Base-by-base conservation (phyloP, 2,329 filamentous ascomycete genomes). In the Microdochium paspali region DNA sequence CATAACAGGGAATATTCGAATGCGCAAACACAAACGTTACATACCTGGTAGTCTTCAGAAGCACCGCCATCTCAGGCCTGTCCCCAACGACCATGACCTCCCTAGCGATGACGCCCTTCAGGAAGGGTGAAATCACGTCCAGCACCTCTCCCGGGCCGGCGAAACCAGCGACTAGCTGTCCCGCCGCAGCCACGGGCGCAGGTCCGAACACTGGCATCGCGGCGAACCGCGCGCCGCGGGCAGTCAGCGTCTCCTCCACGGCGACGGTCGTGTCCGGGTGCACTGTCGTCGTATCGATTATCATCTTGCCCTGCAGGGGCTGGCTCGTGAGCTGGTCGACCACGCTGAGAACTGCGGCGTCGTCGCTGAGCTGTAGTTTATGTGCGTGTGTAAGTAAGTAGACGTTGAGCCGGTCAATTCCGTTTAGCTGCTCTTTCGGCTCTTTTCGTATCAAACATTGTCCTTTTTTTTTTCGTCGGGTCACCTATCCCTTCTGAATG, bases 261-360 rank as follows among this genome's bases (percentile, higher is more conserved):
- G 51, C 49, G 1, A 56, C 51, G 0, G 70, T 67, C 0, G 71
- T 71, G 6, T 64, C 57, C 0, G 73, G 72, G 46, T 74, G 70
- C 1, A 76, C 66, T 0, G 74, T 77, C 0, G 73, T 74, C 0
- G 72, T 74, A 49, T 77, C 74, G 18, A 72, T 61, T 9, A 76
- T 51, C 12, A 68, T 61, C 51, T 75, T 77, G n/a, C 58, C 59
- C 3, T 48, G 12, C 2, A 66, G 32, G n/a, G 51, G 47, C 26
- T 55, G 51, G 0, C 45, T 21, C 1, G 61, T 28, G n/a, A 64
- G 55, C 23, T 56, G 45, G n/a, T 51, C 42, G 1, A 65, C 48
- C 2, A 71, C 54, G 7, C 54, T 48, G 21, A 65, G 47, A 0
- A 73, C 55, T 1, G 65, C 70, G 0, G 54, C 52, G 46, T 76